Base-by-base conservation (phyloP, 371 early-diverging fungal genomes). In the Mucor saturninus region DNA sequence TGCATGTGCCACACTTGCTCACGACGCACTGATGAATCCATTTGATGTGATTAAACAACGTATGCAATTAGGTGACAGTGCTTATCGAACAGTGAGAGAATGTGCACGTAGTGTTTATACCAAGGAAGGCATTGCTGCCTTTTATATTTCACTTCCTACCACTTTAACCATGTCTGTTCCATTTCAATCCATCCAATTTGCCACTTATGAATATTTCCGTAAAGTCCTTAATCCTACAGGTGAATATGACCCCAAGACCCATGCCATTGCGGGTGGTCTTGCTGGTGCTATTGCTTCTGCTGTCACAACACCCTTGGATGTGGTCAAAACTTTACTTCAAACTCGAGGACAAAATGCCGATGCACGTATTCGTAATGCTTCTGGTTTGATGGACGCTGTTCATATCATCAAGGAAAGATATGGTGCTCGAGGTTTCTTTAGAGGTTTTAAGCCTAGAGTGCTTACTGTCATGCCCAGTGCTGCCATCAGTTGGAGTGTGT, bases 1-100 rank as follows among this genome's bases (percentile, higher is more conserved):
- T 32, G 95, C 93, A 37, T 86, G 87, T 67, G 95, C 95, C 5
- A 95, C 95, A 8, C 78, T 93, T 39, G 84, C 87, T 5, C 85
- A 88, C 71, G 96, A 96, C 67, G 87, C 90, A 2, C 71, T 95
- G 55, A 92, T 94, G 92, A 96, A 91, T 67, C 97, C 95, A 14
- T 95, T 95, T 73, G 96, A 95, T 82, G 89, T 96, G 9, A 77
- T 96, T 59, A 97, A 97, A 73, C 96, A 97, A 74, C 85, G 97
- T 31, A 94, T 96, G 95, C 97, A 97, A 74, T 72, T 93, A 15
- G 85, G 86, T 46, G 86, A 85, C 37, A 80, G 85, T 2, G 70
- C 73, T 6, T 87, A 91, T 66, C 72, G 78, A 13, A 84, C 71
- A 56, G 85, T 94, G 10, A 11, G 83, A 30, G 83, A 87, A 31